phyloP scores from a whole-genome alignment of 208 protist genomes.

The Willaertia magna region DNA sequence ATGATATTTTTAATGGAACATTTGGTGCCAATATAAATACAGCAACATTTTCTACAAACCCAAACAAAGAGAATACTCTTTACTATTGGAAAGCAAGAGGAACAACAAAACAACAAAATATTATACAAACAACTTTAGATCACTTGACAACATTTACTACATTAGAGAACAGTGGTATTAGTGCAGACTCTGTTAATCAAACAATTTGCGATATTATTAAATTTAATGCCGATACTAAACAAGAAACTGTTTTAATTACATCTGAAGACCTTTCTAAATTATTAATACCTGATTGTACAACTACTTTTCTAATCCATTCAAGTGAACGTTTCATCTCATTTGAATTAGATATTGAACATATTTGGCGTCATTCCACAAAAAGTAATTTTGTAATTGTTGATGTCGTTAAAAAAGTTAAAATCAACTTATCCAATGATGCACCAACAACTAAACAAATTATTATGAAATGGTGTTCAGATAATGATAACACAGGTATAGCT shows the following conservation, averaged over 20 bases:
- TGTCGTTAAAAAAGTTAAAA: neutral
- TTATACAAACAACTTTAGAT: neutral
- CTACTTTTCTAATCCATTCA: neutral
- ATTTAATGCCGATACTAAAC: neutral
- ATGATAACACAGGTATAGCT: neutral
- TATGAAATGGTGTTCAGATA: neutral
- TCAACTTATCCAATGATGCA: neutral
- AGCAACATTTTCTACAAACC: neutral
- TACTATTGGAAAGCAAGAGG: neutral
- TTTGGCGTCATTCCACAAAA: neutral
- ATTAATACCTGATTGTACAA: neutral
- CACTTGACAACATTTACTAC: neutral
- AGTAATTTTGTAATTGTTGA: neutral
- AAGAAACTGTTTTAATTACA: neutral
- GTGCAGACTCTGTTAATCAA: too few species aligned
- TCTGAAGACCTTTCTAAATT: neutral
- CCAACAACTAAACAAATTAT: neutral
- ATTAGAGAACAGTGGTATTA: neutral
- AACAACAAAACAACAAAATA: neutral
- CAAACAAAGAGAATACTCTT: neutral
- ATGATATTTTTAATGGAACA: neutral
- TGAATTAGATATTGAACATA: neutral
- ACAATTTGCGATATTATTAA: neutral
- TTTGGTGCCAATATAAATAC: neutral
- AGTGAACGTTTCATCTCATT: neutral